Evolutionary conservation across 1,139 yeast genomes (phyloP).

Genomic region (Candida sp.): DNA sequence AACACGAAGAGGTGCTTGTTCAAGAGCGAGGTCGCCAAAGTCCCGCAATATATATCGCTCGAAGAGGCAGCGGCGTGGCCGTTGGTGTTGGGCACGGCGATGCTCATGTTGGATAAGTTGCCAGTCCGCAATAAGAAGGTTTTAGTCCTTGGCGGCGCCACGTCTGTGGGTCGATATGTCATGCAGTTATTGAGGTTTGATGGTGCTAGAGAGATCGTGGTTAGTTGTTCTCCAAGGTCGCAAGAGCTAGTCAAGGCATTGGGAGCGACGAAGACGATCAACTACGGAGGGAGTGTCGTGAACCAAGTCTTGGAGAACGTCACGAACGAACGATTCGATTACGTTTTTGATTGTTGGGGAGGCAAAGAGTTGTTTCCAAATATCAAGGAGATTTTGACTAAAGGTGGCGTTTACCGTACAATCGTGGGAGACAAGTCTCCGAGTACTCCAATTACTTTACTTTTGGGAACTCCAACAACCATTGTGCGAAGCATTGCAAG

Average conservation of each 20-base stretch:
- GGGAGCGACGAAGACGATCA: conserved; percentile 57
- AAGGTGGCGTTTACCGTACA: conserved; percentile 49
- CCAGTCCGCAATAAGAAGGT: conserved; percentile 28
- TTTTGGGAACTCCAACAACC: neutral
- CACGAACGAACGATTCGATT: conserved; percentile 25
- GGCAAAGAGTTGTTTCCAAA: conserved; percentile 22
- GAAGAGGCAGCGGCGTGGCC: conserved; percentile 65
- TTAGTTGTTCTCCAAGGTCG: conserved; percentile 36
- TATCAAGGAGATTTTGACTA: conserved; percentile 30
- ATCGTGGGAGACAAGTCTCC: conserved; percentile 40
- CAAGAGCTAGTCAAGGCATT: conserved; percentile 40
- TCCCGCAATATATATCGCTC: conserved; percentile 51
- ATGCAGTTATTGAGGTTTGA: conserved; percentile 59
- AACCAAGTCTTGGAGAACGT: conserved; percentile 25
- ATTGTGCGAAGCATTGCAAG: neutral
- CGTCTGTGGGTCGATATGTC: conserved; percentile 66
- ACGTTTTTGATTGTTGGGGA: conserved; percentile 33
- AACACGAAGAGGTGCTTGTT: conserved; percentile 23
- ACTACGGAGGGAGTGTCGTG: conserved; percentile 38
- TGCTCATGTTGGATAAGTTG: conserved; percentile 32
- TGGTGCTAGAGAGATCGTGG: conserved; percentile 49
- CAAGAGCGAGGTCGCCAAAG: conserved; percentile 38
- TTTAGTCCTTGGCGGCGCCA: conserved; percentile 72
- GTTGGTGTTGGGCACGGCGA: conserved; percentile 61
- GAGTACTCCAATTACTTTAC: neutral